Base-by-base conservation (phyloP, 345 rosid species). In the Capsella bursapastoris region DNA sequence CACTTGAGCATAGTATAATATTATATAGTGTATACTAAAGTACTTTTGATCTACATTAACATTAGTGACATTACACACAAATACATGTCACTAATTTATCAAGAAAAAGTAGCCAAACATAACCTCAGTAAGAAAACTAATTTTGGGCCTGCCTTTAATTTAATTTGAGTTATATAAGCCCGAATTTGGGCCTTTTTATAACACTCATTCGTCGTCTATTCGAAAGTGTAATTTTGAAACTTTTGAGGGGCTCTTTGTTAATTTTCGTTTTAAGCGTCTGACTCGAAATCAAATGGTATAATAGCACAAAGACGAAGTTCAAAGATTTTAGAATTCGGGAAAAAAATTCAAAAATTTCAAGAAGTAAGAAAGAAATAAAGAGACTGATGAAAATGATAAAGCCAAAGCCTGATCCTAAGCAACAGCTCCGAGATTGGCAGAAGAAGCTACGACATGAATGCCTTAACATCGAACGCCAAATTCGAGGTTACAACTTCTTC, bases 391-490 rank as follows among this genome's bases (percentile, higher is more conserved):
- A 83, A 69, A 68, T 92, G 12, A 80, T 92, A 22, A 92, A 89
- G 84, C 96, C 88, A 13, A 88, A 87, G 68, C 66, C 89, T 29
- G 87, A 89, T 71, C 97, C 92, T 0, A 91, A 92, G 62, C 88
- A 85, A 82, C 10, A 8, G 29, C 86, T 72, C 40, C 85, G 90
- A 55, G 97, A 92, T 86, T 92, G 96, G 97, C 96, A 92, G 68
- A 92, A 90, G 12, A 81, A 79, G 64, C 92, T 92, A 14, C 92
- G 96, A 10, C 93, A 92, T 57, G 97, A 89, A 73, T 78, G 84
- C 62, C 93, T 93, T 66, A 87, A 88, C 82, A 86, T 89, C 66
- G 97, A 92, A 55, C 96, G 96, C 73, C 96, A 92, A 80, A 92
- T 89, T 77, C 81, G 92, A 83, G 97, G 95, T 74, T 71, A 32